A percentile compares a stretch with the other conserved stretches of the same genome.
Evolutionary conservation across 768 basidiomycete genomes (phyloP).

Genomic region (Podaxis pistillaris): DNA sequence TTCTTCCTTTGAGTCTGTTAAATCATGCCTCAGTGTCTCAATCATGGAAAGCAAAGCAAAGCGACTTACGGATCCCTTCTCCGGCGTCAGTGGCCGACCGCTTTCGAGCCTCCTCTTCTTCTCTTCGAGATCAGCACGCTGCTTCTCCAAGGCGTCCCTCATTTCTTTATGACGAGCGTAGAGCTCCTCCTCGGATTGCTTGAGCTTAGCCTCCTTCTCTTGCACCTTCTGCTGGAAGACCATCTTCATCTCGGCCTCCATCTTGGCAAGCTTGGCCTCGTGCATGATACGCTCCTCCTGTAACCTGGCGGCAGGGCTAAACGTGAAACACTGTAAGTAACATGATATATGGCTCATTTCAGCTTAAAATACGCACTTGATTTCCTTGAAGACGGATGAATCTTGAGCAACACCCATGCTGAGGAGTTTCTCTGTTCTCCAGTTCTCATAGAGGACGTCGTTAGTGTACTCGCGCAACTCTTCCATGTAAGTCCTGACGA

Average conservation of each 20-base stretch:
- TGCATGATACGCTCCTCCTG: conserved; percentile 96
- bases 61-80: conserved; percentile 77
- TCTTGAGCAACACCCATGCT: conserved; percentile 99
- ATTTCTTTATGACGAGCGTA: conserved; percentile 99
- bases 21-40: conserved; percentile 17
- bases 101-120: conserved; percentile 96
- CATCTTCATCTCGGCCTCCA: conserved; percentile 99
- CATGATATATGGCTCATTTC: background rate
- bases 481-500: conserved; percentile 99
- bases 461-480: conserved; percentile 97
- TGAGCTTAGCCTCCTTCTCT: conserved; percentile 98
- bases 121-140: conserved; percentile 92
- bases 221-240: conserved; percentile 99
- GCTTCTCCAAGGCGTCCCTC: conserved; percentile 99
- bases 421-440: conserved; percentile 93
- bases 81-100: conserved; percentile 92
- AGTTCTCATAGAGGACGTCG: conserved; percentile 95
- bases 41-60: conserved; percentile 15
- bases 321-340: conserved; percentile 19
- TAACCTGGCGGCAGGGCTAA: conserved; percentile 90
- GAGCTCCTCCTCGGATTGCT: conserved; percentile 98
- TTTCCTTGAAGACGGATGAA: conserved; percentile 96
- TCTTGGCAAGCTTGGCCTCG: conserved; percentile 97
- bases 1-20: conserved; percentile 64
- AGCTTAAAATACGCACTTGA: conserved; percentile 70